Percentiles rank a stretch among this genome's conserved stretches.
Conservation (phyloP, 495 filamentous ascomycete genomes). For the Xeromyces bisporus region DNA sequence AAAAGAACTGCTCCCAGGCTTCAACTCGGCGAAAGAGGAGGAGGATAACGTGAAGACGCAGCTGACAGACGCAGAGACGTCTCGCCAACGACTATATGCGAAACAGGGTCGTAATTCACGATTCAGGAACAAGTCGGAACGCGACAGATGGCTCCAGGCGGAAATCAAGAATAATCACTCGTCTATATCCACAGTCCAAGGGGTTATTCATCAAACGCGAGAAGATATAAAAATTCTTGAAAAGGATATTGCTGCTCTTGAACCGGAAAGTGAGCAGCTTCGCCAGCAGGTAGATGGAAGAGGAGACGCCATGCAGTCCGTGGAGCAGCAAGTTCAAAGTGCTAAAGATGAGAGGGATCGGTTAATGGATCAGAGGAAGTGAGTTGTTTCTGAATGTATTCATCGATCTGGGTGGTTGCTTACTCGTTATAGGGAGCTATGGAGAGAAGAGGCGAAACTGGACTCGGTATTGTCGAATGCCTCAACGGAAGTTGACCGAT, state of each 20-base stretch:
- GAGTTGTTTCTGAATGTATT: slow-evolving; percentile 6
- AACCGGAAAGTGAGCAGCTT: slow-evolving; percentile 52
- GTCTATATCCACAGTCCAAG: slow-evolving; percentile 59
- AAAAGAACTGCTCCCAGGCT: slow-evolving; percentile 50
- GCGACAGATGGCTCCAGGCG: slow-evolving; percentile 65
- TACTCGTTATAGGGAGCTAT: slow-evolving; percentile 38
- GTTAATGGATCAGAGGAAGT: slow-evolving; percentile 74
- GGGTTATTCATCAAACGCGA: slow-evolving; percentile 61
- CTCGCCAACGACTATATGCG: slow-evolving; percentile 65
- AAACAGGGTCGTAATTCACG: slow-evolving; percentile 87
- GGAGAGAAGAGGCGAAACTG: slow-evolving; percentile 78
- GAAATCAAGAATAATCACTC: slow-evolving; percentile 69
- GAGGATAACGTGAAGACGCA: slow-evolving; percentile 52
- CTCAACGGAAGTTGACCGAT: slow-evolving; percentile 50
- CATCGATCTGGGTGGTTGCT: neutral
- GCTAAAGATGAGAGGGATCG: slow-evolving; percentile 70
- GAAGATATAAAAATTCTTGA: slow-evolving; percentile 73
- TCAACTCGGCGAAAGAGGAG: slow-evolving; percentile 52
- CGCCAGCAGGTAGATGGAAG: slow-evolving; percentile 63
- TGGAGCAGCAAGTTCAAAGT: slow-evolving; percentile 54
- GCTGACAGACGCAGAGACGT: slow-evolving; percentile 58
- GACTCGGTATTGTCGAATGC: slow-evolving; percentile 60
- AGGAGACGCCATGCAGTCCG: slow-evolving; percentile 48
- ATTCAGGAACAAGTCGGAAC: slow-evolving; percentile 74
- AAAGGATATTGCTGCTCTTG: slow-evolving; percentile 47